Evolutionary conservation across 164 flowering plant species (phyloP).

Genomic region (Houttuynia cordata): DNA sequence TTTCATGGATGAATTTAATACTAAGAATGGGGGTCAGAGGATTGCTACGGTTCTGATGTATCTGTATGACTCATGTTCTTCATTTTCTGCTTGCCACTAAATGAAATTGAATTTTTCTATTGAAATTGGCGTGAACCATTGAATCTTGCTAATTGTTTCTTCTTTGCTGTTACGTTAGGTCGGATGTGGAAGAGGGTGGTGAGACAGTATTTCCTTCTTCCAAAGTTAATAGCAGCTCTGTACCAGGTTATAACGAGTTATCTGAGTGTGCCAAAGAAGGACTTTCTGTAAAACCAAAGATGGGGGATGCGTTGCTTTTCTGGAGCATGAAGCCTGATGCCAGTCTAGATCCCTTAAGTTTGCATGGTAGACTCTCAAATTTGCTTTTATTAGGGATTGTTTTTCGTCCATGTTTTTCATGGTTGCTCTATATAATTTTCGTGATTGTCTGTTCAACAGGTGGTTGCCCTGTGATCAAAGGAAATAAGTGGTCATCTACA

Average conservation of each 20-base stretch:
- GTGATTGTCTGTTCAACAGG: conserved; percentile 25
- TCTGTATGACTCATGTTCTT: conserved; percentile 41
- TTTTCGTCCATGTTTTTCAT: neutral
- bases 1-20: conserved; percentile 75
- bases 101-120: neutral
- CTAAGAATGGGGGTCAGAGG: conserved; percentile 80
- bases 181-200: conserved; percentile 98
- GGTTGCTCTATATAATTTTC: neutral
- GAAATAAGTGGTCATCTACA: conserved; percentile 91
- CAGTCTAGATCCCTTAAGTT: conserved; percentile 72
- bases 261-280: conserved; percentile 80
- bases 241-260: conserved; percentile 72
- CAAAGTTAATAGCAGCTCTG: conserved; percentile 54
- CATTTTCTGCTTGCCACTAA: neutral
- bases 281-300: conserved; percentile 72
- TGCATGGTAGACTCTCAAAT: conserved; percentile 48
- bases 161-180: conserved; percentile 22
- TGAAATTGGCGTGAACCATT: neutral
- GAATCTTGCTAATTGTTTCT: conserved; percentile 9
- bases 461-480: conserved; percentile 86
- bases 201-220: conserved; percentile 89
- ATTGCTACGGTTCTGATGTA: conserved; percentile 91
- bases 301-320: conserved; percentile 92
- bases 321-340: conserved; percentile 98
- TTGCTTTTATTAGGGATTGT: neutral